Conservation (phyloP, 176 grass and related monocot genomes). For the Zizania latifolia region DNA sequence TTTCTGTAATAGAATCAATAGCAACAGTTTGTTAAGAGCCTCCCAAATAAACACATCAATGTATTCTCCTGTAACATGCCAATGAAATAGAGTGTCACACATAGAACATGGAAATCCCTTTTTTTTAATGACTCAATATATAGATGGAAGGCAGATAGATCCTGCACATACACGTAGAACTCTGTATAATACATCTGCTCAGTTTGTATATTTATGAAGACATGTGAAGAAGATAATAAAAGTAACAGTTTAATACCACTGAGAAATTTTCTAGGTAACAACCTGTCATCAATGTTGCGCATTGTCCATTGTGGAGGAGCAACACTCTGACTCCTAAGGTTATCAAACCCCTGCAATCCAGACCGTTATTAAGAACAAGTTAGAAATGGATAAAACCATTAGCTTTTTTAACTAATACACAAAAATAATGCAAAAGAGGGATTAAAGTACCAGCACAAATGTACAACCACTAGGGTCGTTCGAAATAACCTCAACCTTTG, state of each 20-base stretch:
- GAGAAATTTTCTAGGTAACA: slow-evolving; percentile 43
- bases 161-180: background rate
- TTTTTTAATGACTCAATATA: background rate
- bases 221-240: slow-evolving; percentile 15
- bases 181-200: background rate
- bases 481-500: slow-evolving; percentile 90
- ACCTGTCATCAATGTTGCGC: slow-evolving; percentile 99
- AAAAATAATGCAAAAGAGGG: slow-evolving; percentile 25
- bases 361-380: slow-evolving; percentile 17
- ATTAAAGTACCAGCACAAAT: slow-evolving; percentile 85
- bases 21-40: slow-evolving; percentile 6
- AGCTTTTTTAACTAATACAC: slow-evolving; percentile 11
- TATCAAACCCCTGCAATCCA: slow-evolving; percentile 79
- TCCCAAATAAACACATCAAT: background rate
- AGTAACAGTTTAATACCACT: slow-evolving; percentile 24
- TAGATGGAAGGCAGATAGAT: background rate
- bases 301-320: slow-evolving; percentile 97
- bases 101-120: background rate
- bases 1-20: slow-evolving; percentile 61
- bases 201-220: slow-evolving; percentile 6
- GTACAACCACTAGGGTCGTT: slow-evolving; percentile 97
- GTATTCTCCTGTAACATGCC: slow-evolving; percentile 8
- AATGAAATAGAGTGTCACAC: too few species aligned
- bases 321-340: slow-evolving; percentile 96
- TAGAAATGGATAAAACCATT: slow-evolving; percentile 29